Evolutionary conservation across 106 monocot species (phyloP).

Genomic region (Cymbidium sinense): DNA sequence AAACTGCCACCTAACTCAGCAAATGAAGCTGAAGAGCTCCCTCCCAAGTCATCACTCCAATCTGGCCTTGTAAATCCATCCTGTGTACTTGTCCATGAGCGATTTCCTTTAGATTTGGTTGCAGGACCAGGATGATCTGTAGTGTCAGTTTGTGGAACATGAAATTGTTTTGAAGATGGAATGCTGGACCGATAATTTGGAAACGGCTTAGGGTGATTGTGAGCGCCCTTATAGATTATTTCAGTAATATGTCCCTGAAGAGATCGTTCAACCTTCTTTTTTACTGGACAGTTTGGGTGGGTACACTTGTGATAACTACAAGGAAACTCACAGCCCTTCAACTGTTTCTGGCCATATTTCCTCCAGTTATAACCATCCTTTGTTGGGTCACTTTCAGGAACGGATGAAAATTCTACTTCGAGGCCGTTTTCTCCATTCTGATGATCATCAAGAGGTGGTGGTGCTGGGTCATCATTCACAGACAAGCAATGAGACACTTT

Average conservation of each 20-base stretch:
- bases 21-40: neutral
- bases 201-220: conserved; percentile 29
- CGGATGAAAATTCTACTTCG: conserved; percentile 12
- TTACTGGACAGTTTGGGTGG: conserved; percentile 27
- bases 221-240: conserved; percentile 41
- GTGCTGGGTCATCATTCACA: conserved; percentile 14
- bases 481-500: conserved; percentile 22
- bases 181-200: conserved; percentile 11
- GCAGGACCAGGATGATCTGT: neutral
- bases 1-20: conserved; percentile 12
- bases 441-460: conserved; percentile 11
- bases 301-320: conserved; percentile 46
- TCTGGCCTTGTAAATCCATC: conserved; percentile 11
- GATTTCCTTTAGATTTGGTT: neutral
- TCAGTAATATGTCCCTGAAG: conserved; percentile 35
- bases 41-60: conserved; percentile 2
- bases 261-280: conserved; percentile 39
- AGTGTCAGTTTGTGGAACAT: neutral
- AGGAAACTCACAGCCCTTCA: conserved; percentile 45
- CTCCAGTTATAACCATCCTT: conserved; percentile 49
- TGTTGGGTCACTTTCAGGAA: conserved; percentile 13
- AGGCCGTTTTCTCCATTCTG: conserved; percentile 8
- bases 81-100: neutral
- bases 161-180: neutral
- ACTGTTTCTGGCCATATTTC: conserved; percentile 49